Base-by-base conservation (phyloP, 2,329 filamentous ascomycete genomes). In the Blastomyces percursus region DNA sequence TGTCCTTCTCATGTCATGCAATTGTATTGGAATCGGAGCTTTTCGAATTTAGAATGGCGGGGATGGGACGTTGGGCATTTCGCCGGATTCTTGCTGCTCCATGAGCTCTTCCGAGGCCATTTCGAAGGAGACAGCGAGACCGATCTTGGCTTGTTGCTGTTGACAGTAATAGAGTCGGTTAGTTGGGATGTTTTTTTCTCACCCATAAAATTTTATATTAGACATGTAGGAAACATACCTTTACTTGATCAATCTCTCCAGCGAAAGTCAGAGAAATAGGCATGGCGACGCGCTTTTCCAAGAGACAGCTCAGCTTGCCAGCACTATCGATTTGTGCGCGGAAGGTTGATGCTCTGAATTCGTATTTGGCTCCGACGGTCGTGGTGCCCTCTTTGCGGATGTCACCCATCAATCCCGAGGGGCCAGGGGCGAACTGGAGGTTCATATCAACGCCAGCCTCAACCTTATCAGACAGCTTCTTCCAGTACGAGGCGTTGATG, bases 361-460 rank as follows among this genome's bases (percentile, higher is more conserved):
- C 93, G 79, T 99, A 99, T 80, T 99, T 99, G 74, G 91, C 90
- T 71, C 93, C 94, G 71, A 97, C 84, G 61, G 92, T 91, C 61
- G 95, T 92, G 65, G 90, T 84, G 62, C 94, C 94, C 76, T 99
- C 92, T 77, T 91, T 93, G 75, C 87, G 84, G 61, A 87, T 75
- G 56, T 86, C 86, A 64, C 90, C 90, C 86, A 94, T 91, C 77
- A 90, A 79, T 66, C 85, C 84, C 60, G 84, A 84, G 60, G 80
- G 78, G 40, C 86, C 81, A 40, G 85, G 82, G 35, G 83, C 86
- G 69, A 96, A 88, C 67, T 92, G 88, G 64, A 99, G 83, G 76
- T 91, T 96, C 82, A 96, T 86, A 71, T 97, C 93, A 69, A 96
- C 90, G 77, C 94, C 94, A 65, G 91, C 93, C 80, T 97, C 93